Conservation (phyloP, 2,329 filamentous ascomycete species). For the Ophiostoma himal-ulmi region DNA sequence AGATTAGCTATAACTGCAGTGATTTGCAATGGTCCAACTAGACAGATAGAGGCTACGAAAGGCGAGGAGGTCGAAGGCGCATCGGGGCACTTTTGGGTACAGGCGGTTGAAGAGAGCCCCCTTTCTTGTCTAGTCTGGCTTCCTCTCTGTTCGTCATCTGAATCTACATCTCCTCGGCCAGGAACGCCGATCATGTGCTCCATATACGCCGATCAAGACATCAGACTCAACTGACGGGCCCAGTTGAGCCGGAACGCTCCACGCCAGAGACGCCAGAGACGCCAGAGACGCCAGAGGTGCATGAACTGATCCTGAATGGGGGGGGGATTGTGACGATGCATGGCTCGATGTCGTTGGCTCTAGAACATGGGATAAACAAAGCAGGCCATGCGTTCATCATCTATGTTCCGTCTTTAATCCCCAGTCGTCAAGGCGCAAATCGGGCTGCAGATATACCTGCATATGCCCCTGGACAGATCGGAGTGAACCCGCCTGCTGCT, state of each 20-base stretch:
- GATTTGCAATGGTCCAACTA: too few relatives aligned
- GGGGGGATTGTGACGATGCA: too few relatives aligned
- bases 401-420: not conserved
- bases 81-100: not conserved
- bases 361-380: not conserved
- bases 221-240: not conserved
- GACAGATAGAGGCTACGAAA: too few relatives aligned
- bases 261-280: not conserved
- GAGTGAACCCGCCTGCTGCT: not conserved
- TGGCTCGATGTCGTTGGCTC: not conserved
- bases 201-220: not conserved
- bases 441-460: not conserved
- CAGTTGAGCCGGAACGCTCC: not conserved
- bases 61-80: not conserved
- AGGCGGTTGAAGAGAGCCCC: not conserved
- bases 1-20: not conserved
- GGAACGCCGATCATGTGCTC: not conserved
- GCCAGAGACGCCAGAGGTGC: too few relatives aligned
- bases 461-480: constrained; percentile 4
- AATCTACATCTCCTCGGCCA: not conserved
- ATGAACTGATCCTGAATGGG: too few relatives aligned
- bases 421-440: not conserved
- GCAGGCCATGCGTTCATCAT: not conserved
- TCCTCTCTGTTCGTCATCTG: not conserved
- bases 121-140: not conserved